Percentiles rank a stretch among this genome's conserved stretches.
Evolutionary conservation across 2,329 filamentous ascomycete species (phyloP).

Genomic region (Fusarium nelsonii): DNA sequence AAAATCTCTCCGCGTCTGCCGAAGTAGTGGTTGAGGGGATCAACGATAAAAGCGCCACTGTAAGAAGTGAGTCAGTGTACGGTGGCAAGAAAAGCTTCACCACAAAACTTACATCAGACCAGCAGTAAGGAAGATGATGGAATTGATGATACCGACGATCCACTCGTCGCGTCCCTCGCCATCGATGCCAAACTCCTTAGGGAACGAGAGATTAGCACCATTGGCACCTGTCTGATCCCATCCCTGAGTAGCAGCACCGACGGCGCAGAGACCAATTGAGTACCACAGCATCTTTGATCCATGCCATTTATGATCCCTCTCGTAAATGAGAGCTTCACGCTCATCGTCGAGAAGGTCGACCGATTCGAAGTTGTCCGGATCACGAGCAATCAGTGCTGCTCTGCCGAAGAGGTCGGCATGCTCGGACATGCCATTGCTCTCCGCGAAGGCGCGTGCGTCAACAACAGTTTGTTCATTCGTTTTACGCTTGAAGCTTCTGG

Average conservation of each 20-base stretch:
- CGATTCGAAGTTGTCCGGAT: slow-evolving; percentile 9
- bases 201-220: slow-evolving; percentile 73
- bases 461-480: slow-evolving; percentile 6
- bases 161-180: slow-evolving; percentile 51
- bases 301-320: slow-evolving; percentile 74
- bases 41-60: slow-evolving; percentile 58
- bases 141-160: slow-evolving; percentile 75
- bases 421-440: slow-evolving; percentile 28
- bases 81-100: rapidly evolving
- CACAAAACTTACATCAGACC: slow-evolving; percentile 44
- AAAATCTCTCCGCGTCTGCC: slow-evolving; percentile 73
- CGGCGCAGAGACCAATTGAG: slow-evolving; percentile 75
- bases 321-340: slow-evolving; percentile 65
- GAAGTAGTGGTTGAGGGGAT: slow-evolving; percentile 66
- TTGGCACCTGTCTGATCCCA: slow-evolving; percentile 75
- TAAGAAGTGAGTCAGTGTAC: neutral
- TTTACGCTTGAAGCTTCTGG: neutral
- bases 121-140: slow-evolving; percentile 47
- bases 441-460: slow-evolving; percentile 19
- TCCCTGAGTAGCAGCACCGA: slow-evolving; percentile 75
- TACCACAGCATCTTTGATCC: slow-evolving; percentile 72
- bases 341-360: slow-evolving; percentile 36
- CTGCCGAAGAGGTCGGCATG: slow-evolving; percentile 24
- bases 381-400: slow-evolving; percentile 25
- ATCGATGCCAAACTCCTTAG: slow-evolving; percentile 57